These are phyloP conservation scores for Solanum habrochaites DNA, from an alignment of 257 asterid species.

Conservation along the genomic window DNA sequence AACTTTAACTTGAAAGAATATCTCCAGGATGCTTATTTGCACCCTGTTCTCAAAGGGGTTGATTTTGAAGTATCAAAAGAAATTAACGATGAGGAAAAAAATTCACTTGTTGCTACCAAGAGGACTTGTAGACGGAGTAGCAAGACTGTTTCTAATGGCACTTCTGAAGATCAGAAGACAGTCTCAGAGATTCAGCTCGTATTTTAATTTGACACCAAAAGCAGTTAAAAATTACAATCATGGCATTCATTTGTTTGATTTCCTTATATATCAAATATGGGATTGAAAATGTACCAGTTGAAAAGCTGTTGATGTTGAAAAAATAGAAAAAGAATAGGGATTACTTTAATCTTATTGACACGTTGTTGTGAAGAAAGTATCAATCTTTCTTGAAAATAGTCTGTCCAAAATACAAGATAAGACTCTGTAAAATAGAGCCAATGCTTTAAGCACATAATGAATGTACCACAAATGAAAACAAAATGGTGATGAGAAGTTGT, in stretches of 20 bases:
- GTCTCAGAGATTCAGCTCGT: neutral
- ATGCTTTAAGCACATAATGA: neutral
- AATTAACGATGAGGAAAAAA: slow-evolving; percentile 20
- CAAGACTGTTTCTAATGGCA: slow-evolving; percentile 5
- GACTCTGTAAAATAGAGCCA: neutral
- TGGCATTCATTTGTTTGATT: neutral
- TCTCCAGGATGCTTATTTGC: slow-evolving; percentile 39
- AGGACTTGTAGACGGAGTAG: slow-evolving; percentile 15
- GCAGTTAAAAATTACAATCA: neutral
- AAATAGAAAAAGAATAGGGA: too few species aligned
- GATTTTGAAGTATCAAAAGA: slow-evolving; percentile 5
- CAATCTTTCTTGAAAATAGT: too few species aligned
- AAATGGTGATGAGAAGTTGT: neutral
- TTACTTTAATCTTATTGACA: too few species aligned
- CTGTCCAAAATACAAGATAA: too few species aligned
- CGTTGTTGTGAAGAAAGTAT: too few species aligned
- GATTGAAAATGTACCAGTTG: neutral
- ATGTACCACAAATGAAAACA: neutral
- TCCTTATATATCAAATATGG: neutral
- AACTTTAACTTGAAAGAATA: slow-evolving; percentile 28
- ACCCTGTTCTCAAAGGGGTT: slow-evolving; percentile 42
- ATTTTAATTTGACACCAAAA: neutral
- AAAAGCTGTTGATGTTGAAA: too few species aligned
- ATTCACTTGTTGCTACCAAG: slow-evolving; percentile 23
- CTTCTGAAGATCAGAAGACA: neutral